Percentiles rank a stretch among this genome's conserved stretches.
Conservation (phyloP, 179 eudicot species). For the Beta lomatogona region DNA sequence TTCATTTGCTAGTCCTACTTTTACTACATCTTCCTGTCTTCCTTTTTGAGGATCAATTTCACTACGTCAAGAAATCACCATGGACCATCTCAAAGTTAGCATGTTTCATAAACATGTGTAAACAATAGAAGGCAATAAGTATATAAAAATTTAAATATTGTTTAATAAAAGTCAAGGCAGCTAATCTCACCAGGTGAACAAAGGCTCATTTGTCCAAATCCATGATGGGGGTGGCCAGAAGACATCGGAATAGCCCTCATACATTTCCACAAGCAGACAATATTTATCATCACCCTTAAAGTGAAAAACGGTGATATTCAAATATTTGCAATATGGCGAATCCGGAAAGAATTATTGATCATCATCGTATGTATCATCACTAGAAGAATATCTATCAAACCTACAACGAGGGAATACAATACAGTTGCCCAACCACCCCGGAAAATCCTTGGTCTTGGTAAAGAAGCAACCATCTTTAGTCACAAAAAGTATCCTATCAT, state of each 20-base stretch:
- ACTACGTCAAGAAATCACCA: too few relatives aligned
- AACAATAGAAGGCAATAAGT: too few relatives aligned
- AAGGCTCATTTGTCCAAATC: background rate
- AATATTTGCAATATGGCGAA: too few relatives aligned
- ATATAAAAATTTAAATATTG: too few relatives aligned
- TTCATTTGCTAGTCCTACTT: too few relatives aligned
- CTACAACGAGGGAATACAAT: constrained; percentile 7
- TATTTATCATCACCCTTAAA: background rate
- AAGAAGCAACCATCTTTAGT: constrained; percentile 10
- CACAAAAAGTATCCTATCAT: constrained; percentile 27
- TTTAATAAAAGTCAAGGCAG: background rate
- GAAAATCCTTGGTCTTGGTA: constrained; percentile 8
- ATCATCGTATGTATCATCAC: too few relatives aligned
- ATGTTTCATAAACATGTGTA: too few relatives aligned
- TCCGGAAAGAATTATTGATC: too few relatives aligned
- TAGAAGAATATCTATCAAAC: background rate
- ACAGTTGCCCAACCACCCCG: constrained; percentile 24
- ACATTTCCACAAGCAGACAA: background rate
- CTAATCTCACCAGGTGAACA: background rate
- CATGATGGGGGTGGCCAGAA: constrained; percentile 5
- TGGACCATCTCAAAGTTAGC: too few relatives aligned
- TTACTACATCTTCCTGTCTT: too few relatives aligned
- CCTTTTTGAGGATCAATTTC: too few relatives aligned
- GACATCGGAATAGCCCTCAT: background rate
- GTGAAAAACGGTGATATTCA: background rate